Base-by-base conservation (phyloP, 2,329 filamentous ascomycete genomes). In the Ophiocordyceps sinensis region DNA sequence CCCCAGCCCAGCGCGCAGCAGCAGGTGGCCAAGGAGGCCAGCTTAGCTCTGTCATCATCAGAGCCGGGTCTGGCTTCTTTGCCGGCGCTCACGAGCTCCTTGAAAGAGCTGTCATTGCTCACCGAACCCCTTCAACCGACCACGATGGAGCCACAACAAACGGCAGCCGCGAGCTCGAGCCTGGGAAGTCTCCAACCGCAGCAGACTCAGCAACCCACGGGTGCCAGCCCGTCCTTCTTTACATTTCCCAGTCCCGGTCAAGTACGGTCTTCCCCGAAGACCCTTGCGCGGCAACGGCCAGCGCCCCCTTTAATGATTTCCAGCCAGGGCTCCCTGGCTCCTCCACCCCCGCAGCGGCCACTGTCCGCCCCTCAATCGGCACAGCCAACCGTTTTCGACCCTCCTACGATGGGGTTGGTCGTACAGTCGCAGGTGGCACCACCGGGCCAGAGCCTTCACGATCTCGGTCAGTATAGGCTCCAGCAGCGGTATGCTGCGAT, bases 341-440 rank as follows among this genome's bases (percentile, higher is more conserved):
- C 87, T 8, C 86, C 76, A 23, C 68, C 84, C 15, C 86, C 87
- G 11, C 75, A 79, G 40, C 75, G 91, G 45, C 82, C 91, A 8
- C 71, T 91, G 12, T 95, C 89, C 34, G 89, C 91, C 32, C 89
- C 91, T 23, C 83, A 86, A 57, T 83, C 86, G 41, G 81, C 76
- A 39, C 82, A 82, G 54, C 77, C 78, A 37, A 87, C 73, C 58
- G 72, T 70, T 5, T 91, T 93, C 57, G 73, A 74, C 8, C 75
- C 82, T 15, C 77, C 85, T 39, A 79, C 85, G 14, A 63, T 95
- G 49, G 81, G 88, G 56, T 79, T 86, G 40, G 69, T 53, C 17
- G 43, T 74, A 41, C 75, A 77, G 53, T 65, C 65, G 11, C 77
- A 77, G 47, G 67, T 85, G 42, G 81, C 83, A 26, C 75, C 81